Evolutionary conservation across 73 alveolate species (phyloP).

Genomic region (Tetrahymena thermophila): DNA sequence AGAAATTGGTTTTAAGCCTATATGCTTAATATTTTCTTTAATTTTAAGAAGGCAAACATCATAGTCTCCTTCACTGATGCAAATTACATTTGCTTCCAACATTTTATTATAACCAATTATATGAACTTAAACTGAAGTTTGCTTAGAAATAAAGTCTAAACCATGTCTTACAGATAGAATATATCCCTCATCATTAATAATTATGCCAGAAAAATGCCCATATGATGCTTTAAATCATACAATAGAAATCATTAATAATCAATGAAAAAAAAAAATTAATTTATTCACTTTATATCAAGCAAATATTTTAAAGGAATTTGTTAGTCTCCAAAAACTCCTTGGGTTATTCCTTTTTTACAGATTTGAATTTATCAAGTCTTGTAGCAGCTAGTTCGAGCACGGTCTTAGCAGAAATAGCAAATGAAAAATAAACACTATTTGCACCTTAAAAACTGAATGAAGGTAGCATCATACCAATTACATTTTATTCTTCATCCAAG

Average conservation of each 20-base stretch:
- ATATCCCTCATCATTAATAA: not conserved
- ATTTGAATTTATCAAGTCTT: not conserved
- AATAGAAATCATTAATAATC: not conserved
- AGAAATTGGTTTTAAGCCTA: not conserved
- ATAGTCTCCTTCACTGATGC: not conserved
- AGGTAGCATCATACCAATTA: not conserved
- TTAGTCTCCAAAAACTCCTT: not conserved
- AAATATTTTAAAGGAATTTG: not conserved
- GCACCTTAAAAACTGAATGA: not conserved
- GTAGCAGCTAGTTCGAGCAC: not conserved
- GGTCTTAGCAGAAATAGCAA: not conserved
- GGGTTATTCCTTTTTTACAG: not conserved
- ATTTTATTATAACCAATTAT: not conserved
- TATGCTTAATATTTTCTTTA: not conserved
- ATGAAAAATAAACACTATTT: not conserved
- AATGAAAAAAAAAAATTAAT: not conserved
- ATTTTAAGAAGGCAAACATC: not conserved
- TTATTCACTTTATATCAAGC: not conserved
- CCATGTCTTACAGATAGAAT: not conserved
- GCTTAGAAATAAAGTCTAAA: not conserved
- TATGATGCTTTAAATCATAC: not conserved
- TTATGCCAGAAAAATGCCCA: not conserved
- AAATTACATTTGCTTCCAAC: not conserved
- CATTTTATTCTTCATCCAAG: not conserved
- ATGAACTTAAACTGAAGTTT: not conserved